Conservation (phyloP, 1,284 basidiomycete genomes). For the Tranzscheliella williamsii region DNA sequence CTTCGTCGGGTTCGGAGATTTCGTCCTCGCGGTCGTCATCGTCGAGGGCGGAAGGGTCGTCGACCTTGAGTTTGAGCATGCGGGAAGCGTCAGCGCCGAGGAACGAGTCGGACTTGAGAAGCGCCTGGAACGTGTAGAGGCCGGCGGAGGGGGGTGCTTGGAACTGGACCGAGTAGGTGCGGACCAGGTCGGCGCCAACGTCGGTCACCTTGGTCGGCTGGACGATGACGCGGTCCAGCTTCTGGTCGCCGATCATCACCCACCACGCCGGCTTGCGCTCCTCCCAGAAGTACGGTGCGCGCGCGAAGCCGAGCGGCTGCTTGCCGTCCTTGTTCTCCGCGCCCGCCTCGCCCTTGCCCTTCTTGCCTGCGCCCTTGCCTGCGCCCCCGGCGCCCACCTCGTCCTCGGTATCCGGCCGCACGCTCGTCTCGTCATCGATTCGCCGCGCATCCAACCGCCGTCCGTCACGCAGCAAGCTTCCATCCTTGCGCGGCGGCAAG, state of each 20-base stretch:
- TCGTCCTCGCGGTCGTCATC: slow-evolving; percentile 49
- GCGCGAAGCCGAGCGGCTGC: slow-evolving; percentile 70
- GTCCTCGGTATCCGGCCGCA: slow-evolving; percentile 48
- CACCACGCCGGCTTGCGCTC: slow-evolving; percentile 62
- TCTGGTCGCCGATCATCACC: slow-evolving; percentile 80
- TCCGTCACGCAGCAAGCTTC: slow-evolving; percentile 44
- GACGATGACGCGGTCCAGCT: slow-evolving; percentile 84
- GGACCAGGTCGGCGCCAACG: slow-evolving; percentile 69
- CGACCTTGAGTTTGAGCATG: slow-evolving; percentile 64
- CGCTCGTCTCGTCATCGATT: slow-evolving; percentile 61
- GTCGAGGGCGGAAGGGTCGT: slow-evolving; percentile 70
- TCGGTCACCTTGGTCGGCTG: slow-evolving; percentile 78
- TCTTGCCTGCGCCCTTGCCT: neutral
- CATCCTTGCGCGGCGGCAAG: slow-evolving; percentile 64
- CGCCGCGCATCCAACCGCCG: slow-evolving; percentile 37
- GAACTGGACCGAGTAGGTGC: slow-evolving; percentile 88
- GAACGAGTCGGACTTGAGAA: slow-evolving; percentile 83
- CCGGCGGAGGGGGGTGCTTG: slow-evolving; percentile 86
- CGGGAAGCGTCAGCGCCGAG: slow-evolving; percentile 72
- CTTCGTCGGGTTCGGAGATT: slow-evolving; percentile 60
- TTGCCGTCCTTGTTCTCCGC: slow-evolving; percentile 61
- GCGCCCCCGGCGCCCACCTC: slow-evolving; percentile 9
- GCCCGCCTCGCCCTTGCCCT: slow-evolving; percentile 1
- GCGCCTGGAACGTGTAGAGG: slow-evolving; percentile 84
- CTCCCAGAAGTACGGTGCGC: slow-evolving; percentile 79